Evolutionary conservation across 164 flowering plant species (phyloP), one percentile per base, ranked within the genome.

Genomic region (Sextonia rubra): DNA sequence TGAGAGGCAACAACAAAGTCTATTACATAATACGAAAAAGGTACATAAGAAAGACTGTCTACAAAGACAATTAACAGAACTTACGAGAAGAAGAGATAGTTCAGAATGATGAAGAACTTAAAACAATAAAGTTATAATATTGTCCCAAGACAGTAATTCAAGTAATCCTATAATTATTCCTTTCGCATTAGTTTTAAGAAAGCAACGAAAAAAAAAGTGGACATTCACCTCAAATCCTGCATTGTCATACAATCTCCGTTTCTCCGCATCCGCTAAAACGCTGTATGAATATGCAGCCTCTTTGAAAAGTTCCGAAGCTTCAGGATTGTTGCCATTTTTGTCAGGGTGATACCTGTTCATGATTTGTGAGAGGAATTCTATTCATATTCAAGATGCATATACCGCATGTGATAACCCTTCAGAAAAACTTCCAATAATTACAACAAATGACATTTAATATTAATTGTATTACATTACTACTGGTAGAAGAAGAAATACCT

Each of bases 201-300:
- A 20, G 22, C 23, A 9, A 22, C 1, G 62, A 56, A n/a, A 65
- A 66, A 18, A 32, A 60, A 65, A n/a, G n/a, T 52, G 12, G 60
- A 52, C 9, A 20, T 26, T 27, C 55, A 77, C 83, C 79, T 81
- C 83, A 71, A 81, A 81, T 12, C 83, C 83, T 3, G 79, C 70
- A 48, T 29, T 78, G 47, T 81, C 83, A 71, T 81, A 81, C 49
- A 78, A 81, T 73, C 83, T 78, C 27, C 79, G 73, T 76, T 78
- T 81, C 78, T 88, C 94, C 44, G 91, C 88, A 76, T 90, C 92
- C 78, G 94, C 87, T 47, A 90, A 80, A 24, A 90, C 86, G 77
- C 84, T 83, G 76, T 90, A 90, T 27, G 94, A 87, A 82, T 78
- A 88, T 60, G 94, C 88, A 70, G 88, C 94, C 82, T 90, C 94